Evolutionary conservation across 805 yeast species (phyloP).

Genomic region (Starmera quercuum): DNA sequence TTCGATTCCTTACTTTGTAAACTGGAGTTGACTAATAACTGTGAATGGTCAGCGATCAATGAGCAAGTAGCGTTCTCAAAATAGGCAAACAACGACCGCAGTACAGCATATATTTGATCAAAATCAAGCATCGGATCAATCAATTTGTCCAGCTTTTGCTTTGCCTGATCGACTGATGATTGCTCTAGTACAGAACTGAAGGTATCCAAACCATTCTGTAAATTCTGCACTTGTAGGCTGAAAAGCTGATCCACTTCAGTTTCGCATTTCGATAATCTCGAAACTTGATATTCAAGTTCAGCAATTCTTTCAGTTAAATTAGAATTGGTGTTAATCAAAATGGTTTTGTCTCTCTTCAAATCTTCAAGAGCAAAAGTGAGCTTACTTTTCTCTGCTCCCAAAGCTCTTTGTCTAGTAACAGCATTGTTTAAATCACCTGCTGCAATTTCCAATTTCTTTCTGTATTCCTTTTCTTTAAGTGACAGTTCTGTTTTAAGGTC

Average conservation of each 20-base stretch:
- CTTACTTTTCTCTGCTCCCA: constrained; percentile 37
- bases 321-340: constrained; percentile 27
- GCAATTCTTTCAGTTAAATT: constrained; percentile 31
- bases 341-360: constrained; percentile 28
- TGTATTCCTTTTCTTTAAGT: constrained; percentile 26
- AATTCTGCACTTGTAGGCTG: constrained; percentile 34
- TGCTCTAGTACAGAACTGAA: constrained; percentile 52
- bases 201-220: constrained; percentile 41
- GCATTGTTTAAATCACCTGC: constrained; percentile 31
- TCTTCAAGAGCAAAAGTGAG: constrained; percentile 33
- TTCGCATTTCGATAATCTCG: constrained; percentile 24
- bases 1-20: background rate
- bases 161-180: constrained; percentile 51
- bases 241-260: constrained; percentile 35
- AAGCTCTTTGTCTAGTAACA: constrained; percentile 34
- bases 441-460: constrained; percentile 23
- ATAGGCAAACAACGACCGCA: constrained; percentile 42
- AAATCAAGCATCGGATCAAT: constrained; percentile 22
- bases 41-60: constrained; percentile 48
- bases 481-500: constrained; percentile 12
- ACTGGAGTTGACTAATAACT: constrained; percentile 15
- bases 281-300: constrained; percentile 18
- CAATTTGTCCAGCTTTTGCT: constrained; percentile 37
- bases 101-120: constrained; percentile 21
- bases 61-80: constrained; percentile 55